Conservation (phyloP, 2,329 filamentous ascomycete genomes). For the Clonostachys byssicola region DNA sequence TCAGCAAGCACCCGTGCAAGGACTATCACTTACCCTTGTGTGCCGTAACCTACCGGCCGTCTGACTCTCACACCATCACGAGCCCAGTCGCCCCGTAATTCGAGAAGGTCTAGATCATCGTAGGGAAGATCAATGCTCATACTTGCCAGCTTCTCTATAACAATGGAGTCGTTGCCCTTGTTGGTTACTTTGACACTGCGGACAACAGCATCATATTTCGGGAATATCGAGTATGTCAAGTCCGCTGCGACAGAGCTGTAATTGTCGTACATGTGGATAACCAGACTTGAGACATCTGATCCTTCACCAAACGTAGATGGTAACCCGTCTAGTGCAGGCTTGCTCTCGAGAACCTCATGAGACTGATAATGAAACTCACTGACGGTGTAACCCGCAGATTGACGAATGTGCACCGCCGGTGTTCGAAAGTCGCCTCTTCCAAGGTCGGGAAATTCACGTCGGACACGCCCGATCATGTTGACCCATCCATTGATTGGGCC, state of each 20-base stretch:
- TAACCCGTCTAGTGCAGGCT: constrained; percentile 50
- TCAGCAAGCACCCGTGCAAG: not conserved
- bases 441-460: constrained; percentile 61
- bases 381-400: constrained; percentile 54
- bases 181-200: constrained; percentile 60
- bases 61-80: constrained; percentile 51
- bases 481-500: constrained; percentile 45
- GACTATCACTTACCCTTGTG: constrained; percentile 37
- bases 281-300: constrained; percentile 52
- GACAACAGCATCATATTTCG: constrained; percentile 54
- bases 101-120: constrained; percentile 57
- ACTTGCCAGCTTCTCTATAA: constrained; percentile 53
- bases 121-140: constrained; percentile 58
- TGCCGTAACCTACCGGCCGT: constrained; percentile 51
- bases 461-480: constrained; percentile 38
- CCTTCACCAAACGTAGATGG: constrained; percentile 55
- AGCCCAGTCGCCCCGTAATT: constrained; percentile 59
- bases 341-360: constrained; percentile 47
- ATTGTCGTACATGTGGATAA: constrained; percentile 54
- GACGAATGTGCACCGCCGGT: constrained; percentile 57
- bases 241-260: constrained; percentile 54
- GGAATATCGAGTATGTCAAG: constrained; percentile 60
- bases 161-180: constrained; percentile 46
- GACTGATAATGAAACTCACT: constrained; percentile 54
- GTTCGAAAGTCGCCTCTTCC: constrained; percentile 60